A percentile compares a stretch with the other conserved stretches of the same genome.
Evolutionary conservation across 1,284 basidiomycete species (phyloP).

Genomic region (Porogramme epimiltina): DNA sequence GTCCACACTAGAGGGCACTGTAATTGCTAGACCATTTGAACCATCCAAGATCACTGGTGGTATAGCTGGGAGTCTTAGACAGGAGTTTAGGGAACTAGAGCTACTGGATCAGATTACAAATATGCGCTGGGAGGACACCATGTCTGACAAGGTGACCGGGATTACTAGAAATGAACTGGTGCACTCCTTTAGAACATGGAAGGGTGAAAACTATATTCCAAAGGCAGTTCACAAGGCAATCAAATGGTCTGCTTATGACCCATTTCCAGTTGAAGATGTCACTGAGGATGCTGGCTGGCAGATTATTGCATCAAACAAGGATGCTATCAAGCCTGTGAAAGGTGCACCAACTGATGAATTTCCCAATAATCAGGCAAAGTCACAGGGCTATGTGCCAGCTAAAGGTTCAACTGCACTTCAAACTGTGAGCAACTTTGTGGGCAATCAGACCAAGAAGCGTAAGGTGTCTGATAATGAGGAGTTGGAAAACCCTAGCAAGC

Average conservation of each 20-base stretch:
- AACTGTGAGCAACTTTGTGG: not conserved
- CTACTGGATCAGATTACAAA: constrained; percentile 33
- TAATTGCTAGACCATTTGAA: constrained; percentile 36
- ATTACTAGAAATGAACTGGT: constrained; percentile 5
- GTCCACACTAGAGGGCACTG: constrained; percentile 29
- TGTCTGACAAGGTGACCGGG: not conserved
- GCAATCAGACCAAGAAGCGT: not conserved
- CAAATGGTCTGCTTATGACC: not conserved
- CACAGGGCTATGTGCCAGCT: not conserved
- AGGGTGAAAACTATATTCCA: not conserved
- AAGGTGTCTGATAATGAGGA: not conserved
- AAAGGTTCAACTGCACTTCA: not conserved
- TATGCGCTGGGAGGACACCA: not conserved
- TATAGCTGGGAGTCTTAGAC: constrained; percentile 27
- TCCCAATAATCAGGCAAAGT: not conserved
- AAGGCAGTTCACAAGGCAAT: not conserved
- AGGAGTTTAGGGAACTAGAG: constrained; percentile 27
- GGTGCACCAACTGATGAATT: not conserved
- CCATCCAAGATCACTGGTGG: constrained; percentile 7
- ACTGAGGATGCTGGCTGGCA: not conserved
- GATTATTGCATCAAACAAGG: not conserved
- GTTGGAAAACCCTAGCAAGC: not conserved
- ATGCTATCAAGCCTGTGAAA: not conserved
- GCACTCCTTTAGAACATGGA: not conserved
- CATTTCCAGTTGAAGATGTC: not conserved